These are phyloP conservation scores for Testicularia cyperi DNA, from an alignment of 1,284 basidiomycete genomes.

Conservation along the genomic window DNA sequence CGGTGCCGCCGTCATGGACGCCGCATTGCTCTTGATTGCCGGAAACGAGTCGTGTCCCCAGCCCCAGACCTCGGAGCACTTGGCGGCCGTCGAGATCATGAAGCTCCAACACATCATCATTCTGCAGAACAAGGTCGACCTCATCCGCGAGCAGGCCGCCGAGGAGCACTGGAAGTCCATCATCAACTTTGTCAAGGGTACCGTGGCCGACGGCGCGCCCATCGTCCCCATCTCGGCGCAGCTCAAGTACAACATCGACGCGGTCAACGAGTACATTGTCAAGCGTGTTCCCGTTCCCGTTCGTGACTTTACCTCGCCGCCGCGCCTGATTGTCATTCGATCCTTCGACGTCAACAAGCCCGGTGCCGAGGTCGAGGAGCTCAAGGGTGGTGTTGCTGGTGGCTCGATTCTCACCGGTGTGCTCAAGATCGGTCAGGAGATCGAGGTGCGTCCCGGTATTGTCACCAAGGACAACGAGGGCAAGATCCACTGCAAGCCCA, in stretches of 20 bases:
- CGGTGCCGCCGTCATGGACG: constrained; percentile 98
- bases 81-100: constrained; percentile 99
- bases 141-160: constrained; percentile 57
- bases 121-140: constrained; percentile 68
- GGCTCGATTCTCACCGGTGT: constrained; percentile 93
- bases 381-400: constrained; percentile 97
- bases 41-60: constrained; percentile 98
- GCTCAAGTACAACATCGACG: constrained; percentile 98
- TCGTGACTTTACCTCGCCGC: constrained; percentile 87
- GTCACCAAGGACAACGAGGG: constrained; percentile 93
- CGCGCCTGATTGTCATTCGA: constrained; percentile 93
- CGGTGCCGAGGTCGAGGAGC: constrained; percentile 90
- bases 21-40: constrained; percentile 88
- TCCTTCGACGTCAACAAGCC: constrained; percentile 99
- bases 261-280: constrained; percentile 99
- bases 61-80: constrained; percentile 96
- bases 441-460: constrained; percentile 95
- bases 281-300: constrained; percentile 91
- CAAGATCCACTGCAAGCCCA: constrained; percentile 86
- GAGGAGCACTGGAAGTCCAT: constrained; percentile 60
- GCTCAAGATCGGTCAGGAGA: constrained; percentile 83
- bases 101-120: constrained; percentile 98
- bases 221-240: constrained; percentile 99
- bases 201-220: constrained; percentile 92
- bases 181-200: constrained; percentile 64